Conservation (phyloP, 1,139 yeast genomes). For the Yamadazyma diospyri region DNA sequence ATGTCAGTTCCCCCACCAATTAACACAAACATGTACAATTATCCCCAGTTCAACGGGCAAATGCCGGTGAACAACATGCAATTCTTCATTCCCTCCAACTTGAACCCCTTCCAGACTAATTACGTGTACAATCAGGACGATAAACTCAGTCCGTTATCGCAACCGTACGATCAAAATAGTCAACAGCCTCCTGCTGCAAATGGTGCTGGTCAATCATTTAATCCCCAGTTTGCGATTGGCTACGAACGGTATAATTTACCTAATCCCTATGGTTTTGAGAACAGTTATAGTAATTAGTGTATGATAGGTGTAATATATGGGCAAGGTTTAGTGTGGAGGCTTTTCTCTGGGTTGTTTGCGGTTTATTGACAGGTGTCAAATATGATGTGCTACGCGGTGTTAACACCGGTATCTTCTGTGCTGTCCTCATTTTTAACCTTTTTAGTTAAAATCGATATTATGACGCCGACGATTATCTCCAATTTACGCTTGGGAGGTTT, state of each 20-base stretch:
- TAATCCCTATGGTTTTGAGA: conserved; percentile 23
- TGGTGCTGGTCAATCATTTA: conserved; percentile 4
- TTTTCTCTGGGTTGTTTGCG: no score
- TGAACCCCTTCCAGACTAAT: conserved; percentile 15
- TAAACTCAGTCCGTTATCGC: conserved; percentile 26
- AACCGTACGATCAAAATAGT: conserved; percentile 16
- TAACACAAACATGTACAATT: conserved; percentile 6
- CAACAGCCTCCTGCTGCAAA: conserved; percentile 6
- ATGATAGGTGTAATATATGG: conserved; percentile 6
- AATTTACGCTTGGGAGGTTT: no score
- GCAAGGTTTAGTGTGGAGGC: conserved; percentile 1
- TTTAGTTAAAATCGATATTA: no score
- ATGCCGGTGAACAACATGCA: conserved; percentile 17
- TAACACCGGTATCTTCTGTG: no score
- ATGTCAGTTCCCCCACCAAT: conserved; percentile 2
- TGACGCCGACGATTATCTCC: no score
- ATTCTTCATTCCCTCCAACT: conserved; percentile 9
- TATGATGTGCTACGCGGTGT: no score
- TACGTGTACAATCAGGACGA: conserved; percentile 24
- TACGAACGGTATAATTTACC: conserved; percentile 28
- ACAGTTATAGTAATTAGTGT: conserved; percentile 8
- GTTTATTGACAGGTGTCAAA: no score
- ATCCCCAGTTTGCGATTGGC: conserved; percentile 18
- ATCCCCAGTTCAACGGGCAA: conserved; percentile 2
- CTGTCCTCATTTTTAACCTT: no score